Evolutionary conservation across 495 filamentous ascomycete genomes (phyloP), one percentile per base, ranked within the genome.

Genomic region (Hypoxylon rickii): DNA sequence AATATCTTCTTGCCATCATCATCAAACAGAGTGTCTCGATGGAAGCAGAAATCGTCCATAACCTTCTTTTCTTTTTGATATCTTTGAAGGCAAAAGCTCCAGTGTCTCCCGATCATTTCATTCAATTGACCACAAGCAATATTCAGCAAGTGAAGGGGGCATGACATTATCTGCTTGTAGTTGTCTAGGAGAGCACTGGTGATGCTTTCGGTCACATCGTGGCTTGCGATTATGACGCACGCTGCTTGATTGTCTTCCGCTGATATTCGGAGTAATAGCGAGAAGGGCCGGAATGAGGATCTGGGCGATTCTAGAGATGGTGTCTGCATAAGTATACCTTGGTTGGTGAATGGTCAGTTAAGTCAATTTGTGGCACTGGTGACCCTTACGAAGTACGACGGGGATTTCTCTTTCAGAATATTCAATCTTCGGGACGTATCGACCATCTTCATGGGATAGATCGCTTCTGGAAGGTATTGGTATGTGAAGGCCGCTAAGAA

Each of bases 231-330:
- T 4, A 37, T 44, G 32, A 52, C 33, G 15, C 39, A 52, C 7
- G 19, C 5, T 18, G 49, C 39, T 3, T 29, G 26, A 6, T 52
- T 32, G 3, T 26, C 33, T 15, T 44, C 16, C 10, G n/a, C 12
- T 3, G 49, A 52, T 34, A 52, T 37, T 19, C 31, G 16, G 13
- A 52, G 29, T 6, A 52, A 20, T 2, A 52, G 18, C 7, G 49
- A 44, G 7, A 52, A 17, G 6, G 34, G 13, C 24, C 10, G 10
- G 4, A 10, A 29, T 4, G 10, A 29, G 24, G 24, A 4, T 29
- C 24, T 29, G 24, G 24, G 12, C 32, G 24, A 29, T 13, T 34
- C 37, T 17, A 32, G 11, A 12, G 17, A 16, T 1, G 47, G 47
- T 12, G 24, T 42, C 7, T 40, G 36, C 24, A 51, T 39, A 12